A percentile compares a stretch with the other conserved stretches of the same genome.
Evolutionary conservation across 208 protist genomes (phyloP).

Genomic region (Strigomonas galati): DNA sequence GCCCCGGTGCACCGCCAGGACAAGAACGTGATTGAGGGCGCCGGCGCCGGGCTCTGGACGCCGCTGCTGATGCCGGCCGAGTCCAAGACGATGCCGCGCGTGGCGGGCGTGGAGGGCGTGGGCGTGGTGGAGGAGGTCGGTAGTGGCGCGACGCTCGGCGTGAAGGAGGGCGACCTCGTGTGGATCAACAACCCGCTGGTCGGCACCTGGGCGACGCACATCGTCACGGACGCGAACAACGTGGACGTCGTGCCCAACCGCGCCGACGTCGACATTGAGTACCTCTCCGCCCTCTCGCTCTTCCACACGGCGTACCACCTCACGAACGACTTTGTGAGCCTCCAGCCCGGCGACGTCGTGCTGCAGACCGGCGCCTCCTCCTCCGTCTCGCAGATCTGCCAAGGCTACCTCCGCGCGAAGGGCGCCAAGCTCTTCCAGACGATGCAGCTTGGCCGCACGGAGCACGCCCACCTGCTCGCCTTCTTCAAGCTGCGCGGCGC

Average conservation of each 20-base stretch:
- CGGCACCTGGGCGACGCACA: conserved; percentile 90
- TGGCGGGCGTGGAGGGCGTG: conserved; percentile 94
- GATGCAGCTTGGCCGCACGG: conserved; percentile 88
- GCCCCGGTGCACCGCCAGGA: conserved; percentile 96
- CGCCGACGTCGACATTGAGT: conserved; percentile 90
- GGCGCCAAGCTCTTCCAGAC: conserved; percentile 88
- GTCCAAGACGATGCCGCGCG: conserved; percentile 28
- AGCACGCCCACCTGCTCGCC: conserved; percentile 76
- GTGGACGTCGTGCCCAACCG: conserved; percentile 87
- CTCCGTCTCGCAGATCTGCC: conserved; percentile 84
- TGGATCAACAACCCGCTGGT: conserved; percentile 88
- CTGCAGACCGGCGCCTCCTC: conserved; percentile 87
- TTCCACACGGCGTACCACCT: conserved; percentile 96
- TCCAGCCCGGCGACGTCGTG: conserved; percentile 88
- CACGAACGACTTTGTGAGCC: conserved; percentile 92
- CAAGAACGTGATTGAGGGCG: conserved; percentile 93
- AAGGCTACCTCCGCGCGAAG: conserved; percentile 79
- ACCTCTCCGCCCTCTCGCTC: conserved; percentile 91
- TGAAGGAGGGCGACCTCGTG: conserved; percentile 92
- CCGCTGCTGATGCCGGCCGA: not conserved
- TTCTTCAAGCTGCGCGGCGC: conserved; percentile 85
- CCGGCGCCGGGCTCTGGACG: conserved; percentile 27
- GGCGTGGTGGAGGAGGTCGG: conserved; percentile 95
- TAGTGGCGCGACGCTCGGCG: conserved; percentile 36
- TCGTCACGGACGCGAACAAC: conserved; percentile 82